Conservation (phyloP, 2,329 filamentous ascomycete genomes). For the Colletotrichum endophyticum region DNA sequence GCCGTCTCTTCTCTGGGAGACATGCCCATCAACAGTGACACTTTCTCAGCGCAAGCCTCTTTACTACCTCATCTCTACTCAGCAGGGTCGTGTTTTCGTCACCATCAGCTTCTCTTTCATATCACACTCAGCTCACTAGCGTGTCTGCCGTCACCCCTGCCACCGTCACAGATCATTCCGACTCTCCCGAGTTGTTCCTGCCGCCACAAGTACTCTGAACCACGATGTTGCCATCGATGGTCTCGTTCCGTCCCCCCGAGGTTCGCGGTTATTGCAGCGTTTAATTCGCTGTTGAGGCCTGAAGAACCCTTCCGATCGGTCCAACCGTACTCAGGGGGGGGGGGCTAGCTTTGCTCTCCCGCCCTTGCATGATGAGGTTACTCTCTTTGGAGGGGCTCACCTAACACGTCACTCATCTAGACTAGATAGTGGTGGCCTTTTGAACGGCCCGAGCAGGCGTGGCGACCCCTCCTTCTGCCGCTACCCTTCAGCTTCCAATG, state of each 20-base stretch:
- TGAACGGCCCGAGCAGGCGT: background rate
- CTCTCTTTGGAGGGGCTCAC: background rate
- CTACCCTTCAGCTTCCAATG: background rate
- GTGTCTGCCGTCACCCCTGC: background rate
- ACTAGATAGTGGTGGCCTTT: background rate
- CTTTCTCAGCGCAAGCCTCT: background rate
- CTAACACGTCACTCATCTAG: background rate
- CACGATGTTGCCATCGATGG: background rate
- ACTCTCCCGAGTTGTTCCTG: background rate
- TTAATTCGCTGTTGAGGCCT: background rate
- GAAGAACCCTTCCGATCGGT: background rate
- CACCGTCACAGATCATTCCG: background rate
- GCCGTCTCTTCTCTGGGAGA: background rate
- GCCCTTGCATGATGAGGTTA: conserved; percentile 8
- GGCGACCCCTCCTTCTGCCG: background rate
- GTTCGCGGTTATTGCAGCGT: background rate
- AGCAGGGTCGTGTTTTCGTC: background rate
- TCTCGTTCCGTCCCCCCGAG: background rate
- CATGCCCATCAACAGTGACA: background rate
- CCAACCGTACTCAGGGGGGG: background rate
- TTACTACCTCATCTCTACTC: background rate
- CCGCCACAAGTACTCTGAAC: background rate
- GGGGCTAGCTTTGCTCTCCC: background rate
- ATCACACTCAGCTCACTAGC: background rate
- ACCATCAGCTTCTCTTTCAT: background rate